phyloP scores from a whole-genome alignment of 352 stramenopile species.

The Phytophthora agathidicida region DNA sequence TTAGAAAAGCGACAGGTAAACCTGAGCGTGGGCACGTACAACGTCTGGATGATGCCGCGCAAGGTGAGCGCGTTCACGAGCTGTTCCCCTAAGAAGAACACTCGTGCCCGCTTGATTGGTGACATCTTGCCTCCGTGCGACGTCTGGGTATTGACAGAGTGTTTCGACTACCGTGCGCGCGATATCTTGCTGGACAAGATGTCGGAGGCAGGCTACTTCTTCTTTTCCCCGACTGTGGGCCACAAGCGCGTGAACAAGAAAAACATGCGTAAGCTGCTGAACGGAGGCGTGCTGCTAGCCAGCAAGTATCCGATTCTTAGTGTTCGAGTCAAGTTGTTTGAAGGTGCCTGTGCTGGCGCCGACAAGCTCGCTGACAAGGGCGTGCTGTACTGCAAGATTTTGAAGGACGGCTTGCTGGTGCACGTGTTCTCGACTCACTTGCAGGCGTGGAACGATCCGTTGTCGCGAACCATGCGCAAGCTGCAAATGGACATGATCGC shows the following conservation, averaged over 20 bases:
- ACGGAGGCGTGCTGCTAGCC: conserved; percentile 71
- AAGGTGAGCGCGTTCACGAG: conserved; percentile 78
- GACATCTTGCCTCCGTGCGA: conserved; percentile 72
- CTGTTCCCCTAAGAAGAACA: conserved; percentile 80
- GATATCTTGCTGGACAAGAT: conserved; percentile 69
- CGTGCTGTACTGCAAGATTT: conserved; percentile 81
- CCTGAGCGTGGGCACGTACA: conserved; percentile 75
- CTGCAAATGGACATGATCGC: conserved; percentile 73
- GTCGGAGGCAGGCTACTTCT: conserved; percentile 68
- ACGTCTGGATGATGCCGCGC: conserved; percentile 86
- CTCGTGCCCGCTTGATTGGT: conserved; percentile 68
- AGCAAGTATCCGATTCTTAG: conserved; percentile 81
- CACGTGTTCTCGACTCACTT: conserved; percentile 81
- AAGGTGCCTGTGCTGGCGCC: conserved; percentile 59
- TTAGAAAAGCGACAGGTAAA: conserved; percentile 61
- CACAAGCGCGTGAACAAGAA: conserved; percentile 67
- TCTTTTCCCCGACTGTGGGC: conserved; percentile 73
- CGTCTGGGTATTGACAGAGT: conserved; percentile 81
- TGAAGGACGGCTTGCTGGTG: conserved; percentile 74
- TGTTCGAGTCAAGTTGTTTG: conserved; percentile 76
- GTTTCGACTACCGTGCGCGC: conserved; percentile 77
- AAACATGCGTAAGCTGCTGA: conserved; percentile 76
- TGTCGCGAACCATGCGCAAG: conserved; percentile 60
- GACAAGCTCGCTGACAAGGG: conserved; percentile 82
- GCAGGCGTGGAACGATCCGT: conserved; percentile 75